These are phyloP conservation scores for Colletotrichum siamense DNA, from an alignment of 2,329 filamentous ascomycete genomes.

Conservation along the genomic window DNA sequence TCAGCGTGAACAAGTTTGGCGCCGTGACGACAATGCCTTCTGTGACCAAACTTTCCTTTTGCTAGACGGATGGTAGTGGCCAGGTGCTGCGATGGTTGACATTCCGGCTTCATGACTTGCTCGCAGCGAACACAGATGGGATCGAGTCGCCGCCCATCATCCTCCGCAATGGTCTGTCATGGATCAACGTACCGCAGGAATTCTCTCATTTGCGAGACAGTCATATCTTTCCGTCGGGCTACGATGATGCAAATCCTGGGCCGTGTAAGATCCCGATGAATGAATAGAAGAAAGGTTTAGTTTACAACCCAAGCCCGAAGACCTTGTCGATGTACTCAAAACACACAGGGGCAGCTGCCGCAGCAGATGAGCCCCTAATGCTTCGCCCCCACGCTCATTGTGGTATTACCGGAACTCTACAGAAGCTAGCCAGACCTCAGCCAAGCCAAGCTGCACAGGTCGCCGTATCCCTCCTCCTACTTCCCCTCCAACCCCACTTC, in stretches of 20 bases:
- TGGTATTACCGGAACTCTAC: neutral
- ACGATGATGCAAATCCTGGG: neutral
- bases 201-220: neutral
- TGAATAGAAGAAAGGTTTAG: neutral
- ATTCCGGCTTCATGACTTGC: neutral
- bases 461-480: neutral
- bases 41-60: neutral
- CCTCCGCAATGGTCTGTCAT: neutral
- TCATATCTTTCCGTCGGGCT: neutral
- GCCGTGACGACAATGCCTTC: neutral
- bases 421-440: neutral
- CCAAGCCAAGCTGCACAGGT: neutral
- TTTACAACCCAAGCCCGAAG: neutral
- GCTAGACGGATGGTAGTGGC: neutral
- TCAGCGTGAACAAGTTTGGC: neutral
- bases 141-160: rapidly evolving
- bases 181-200: neutral
- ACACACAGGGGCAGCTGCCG: neutral
- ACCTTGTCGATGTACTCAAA: neutral
- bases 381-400: neutral
- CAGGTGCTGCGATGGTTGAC: neutral
- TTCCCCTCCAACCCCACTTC: neutral
- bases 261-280: neutral
- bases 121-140: rapidly evolving
- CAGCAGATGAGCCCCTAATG: neutral